A percentile compares a stretch with the other conserved stretches of the same genome.
Evolutionary conservation across 225 moss, liverwort and hornwort species (phyloP).

Genomic region (Neckera pumila): DNA sequence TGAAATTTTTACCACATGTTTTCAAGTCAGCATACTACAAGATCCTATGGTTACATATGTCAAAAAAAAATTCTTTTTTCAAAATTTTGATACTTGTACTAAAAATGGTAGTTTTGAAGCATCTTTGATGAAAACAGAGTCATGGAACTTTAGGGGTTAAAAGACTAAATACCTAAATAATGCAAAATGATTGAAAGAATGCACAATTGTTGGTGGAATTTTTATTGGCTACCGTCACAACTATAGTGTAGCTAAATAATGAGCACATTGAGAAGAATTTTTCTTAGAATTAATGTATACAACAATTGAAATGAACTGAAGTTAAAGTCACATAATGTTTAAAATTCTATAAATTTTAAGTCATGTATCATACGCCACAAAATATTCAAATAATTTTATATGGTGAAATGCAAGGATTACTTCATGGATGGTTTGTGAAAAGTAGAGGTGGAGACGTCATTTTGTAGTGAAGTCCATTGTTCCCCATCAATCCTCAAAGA

Average conservation of each 20-base stretch:
- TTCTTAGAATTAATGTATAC: neutral
- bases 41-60: too few species aligned
- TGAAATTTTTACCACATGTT: too few species aligned
- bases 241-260: neutral
- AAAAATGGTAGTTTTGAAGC: too few species aligned
- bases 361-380: too few species aligned
- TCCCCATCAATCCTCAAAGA: neutral
- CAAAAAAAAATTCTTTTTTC: too few species aligned
- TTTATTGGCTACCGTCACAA: accelerated
- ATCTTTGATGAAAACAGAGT: too few species aligned
- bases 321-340: neutral
- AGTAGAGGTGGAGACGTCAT: neutral
- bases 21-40: too few species aligned
- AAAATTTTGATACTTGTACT: too few species aligned
- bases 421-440: neutral
- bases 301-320: neutral
- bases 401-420: neutral
- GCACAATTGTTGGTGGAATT: neutral
- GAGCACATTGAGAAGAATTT: neutral
- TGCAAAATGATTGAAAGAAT: neutral
- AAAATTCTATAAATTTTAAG: too few species aligned
- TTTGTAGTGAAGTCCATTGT: neutral
- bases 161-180: neutral
- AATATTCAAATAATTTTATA: too few species aligned
- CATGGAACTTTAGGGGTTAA: too few species aligned